Conservation (phyloP, 2,329 filamentous ascomycete genomes). For the Trichoderma sp. region DNA sequence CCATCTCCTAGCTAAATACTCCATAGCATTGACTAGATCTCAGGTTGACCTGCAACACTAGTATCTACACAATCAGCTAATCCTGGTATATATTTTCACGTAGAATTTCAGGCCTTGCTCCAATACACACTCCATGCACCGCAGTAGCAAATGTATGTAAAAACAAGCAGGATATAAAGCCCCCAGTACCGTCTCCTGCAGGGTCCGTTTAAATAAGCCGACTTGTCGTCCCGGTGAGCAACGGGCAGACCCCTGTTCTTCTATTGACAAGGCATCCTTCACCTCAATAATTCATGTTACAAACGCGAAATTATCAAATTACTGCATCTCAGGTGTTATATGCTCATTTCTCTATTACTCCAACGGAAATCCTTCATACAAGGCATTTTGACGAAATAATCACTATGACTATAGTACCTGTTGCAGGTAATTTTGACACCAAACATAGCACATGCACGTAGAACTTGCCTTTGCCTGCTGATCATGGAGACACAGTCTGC, state of each 20-base stretch:
- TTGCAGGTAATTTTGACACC: not conserved
- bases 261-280: not conserved
- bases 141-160: not conserved
- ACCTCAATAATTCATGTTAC: not conserved
- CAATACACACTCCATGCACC: not conserved
- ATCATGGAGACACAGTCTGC: not conserved
- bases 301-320: not conserved
- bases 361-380: not conserved
- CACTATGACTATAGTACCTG: not conserved
- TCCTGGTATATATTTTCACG: not conserved
- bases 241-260: not conserved
- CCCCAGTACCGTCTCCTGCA: not conserved
- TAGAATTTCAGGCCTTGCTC: not conserved
- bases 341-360: not conserved
- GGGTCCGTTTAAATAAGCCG: not conserved
- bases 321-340: not conserved
- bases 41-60: slow-evolving; percentile 20
- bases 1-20: not conserved
- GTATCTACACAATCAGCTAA: not conserved
- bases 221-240: not conserved
- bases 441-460: not conserved
- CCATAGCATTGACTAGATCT: not conserved
- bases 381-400: not conserved
- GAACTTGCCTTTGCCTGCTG: not conserved
- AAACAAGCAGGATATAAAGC: not conserved